Evolutionary conservation across 768 basidiomycete genomes (phyloP), one percentile per base, ranked within the genome.

Genomic region (Suillus subalutaceus): DNA sequence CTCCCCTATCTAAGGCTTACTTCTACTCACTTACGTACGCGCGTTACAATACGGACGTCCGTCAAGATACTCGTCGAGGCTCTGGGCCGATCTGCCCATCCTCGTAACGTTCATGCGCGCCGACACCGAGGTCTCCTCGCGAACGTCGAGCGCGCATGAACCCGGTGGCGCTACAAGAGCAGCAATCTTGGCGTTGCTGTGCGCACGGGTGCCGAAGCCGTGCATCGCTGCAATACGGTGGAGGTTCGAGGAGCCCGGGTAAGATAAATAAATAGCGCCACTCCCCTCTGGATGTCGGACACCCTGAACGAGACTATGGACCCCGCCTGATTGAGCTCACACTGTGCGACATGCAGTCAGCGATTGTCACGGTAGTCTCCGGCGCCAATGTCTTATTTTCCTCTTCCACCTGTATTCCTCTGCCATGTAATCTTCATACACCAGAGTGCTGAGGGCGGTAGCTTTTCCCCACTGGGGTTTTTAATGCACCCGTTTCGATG

Each of bases 391-490:
- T 59, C 5, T 44, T 12, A 16, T 16, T 43, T 20, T 38, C 23
- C 26, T 58, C 12, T 37, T 55, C n/a, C 12, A 38, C 46, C 6
- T 38, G 6, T 35, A 44, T 59, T 15, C 52, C 13, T 59, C 2
- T 55, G 41, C 12, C 23, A 41, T 64, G 56, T 64, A 57, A 9
- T 57, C 5, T 26, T 18, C 12, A 32, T 30, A 23, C 66, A 43
- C 57, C 4, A 38, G 46, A 67, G 10, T 67, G 63, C 57, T 60
- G 66, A 67, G 66, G 66, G 63, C 59, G 66, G 66, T 67, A 67
- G 66, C 66, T 67, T 67, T 67, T 67, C 66, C 66, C 66, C 63
- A 50, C 56, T 30, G 66, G 66, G 66, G 66, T 67, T 67, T 67
- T 67, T 67, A 26, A 67, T 13, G 66, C 66, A 67, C 66, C 66